Conservation (phyloP, 1,284 basidiomycete species). For the Papiliotrema nemorosa region DNA sequence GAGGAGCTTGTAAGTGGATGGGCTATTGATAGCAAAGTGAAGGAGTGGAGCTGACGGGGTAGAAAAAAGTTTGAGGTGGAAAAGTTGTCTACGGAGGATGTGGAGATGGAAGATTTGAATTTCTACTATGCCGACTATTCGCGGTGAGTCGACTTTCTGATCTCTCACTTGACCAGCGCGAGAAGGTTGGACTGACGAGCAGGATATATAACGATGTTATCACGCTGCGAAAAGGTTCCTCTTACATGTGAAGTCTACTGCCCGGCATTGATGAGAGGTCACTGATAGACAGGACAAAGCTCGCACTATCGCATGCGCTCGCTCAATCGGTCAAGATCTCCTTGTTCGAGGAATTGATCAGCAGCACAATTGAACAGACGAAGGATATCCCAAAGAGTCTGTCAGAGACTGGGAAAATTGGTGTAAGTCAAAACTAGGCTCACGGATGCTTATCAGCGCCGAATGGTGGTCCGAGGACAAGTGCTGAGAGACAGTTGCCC, state of each 20-base stretch:
- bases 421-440: conserved; percentile 55
- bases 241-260: conserved; percentile 73
- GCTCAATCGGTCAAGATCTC: conserved; percentile 97
- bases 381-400: conserved; percentile 94
- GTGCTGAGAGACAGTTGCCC: conserved; percentile 45
- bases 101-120: conserved; percentile 95
- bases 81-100: conserved; percentile 72
- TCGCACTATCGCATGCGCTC: conserved; percentile 89
- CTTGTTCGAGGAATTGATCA: conserved; percentile 88
- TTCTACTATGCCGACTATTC: conserved; percentile 97
- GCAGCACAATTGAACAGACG: conserved; percentile 90
- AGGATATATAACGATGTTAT: conserved; percentile 99
- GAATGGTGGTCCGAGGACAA: too few relatives aligned
- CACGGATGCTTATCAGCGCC: background rate
- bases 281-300: conserved; percentile 70
- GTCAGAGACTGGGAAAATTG: conserved; percentile 90
- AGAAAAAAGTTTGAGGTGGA: conserved; percentile 93
- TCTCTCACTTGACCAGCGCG: background rate
- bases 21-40: background rate
- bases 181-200: background rate
- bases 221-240: conserved; percentile 86
- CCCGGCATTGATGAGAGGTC: background rate
- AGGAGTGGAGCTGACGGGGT: conserved; percentile 1
- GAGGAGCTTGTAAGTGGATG: conserved; percentile 68
- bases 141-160: conserved; percentile 56